phyloP scores from a whole-genome alignment of 176 grass and related monocot genomes.

The Lolium perenne region DNA sequence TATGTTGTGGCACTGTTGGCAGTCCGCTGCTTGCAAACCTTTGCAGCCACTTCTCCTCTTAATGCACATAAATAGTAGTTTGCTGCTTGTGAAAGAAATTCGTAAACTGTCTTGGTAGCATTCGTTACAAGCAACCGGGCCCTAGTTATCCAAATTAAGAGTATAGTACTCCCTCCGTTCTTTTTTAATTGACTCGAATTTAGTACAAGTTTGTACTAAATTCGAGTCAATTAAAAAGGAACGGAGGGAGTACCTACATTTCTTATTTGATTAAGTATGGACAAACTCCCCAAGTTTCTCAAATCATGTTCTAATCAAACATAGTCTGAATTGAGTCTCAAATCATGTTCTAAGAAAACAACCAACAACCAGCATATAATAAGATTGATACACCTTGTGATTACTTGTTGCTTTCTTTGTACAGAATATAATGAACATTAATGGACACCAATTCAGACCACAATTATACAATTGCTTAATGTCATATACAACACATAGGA shows the following conservation, averaged over 20 bases:
- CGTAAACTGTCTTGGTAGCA: background rate
- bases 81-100: slow-evolving; percentile 13
- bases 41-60: background rate
- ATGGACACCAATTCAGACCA: no score
- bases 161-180: slow-evolving; percentile 30
- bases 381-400: no score
- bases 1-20: background rate
- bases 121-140: background rate
- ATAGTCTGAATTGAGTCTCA: background rate
- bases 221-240: no score
- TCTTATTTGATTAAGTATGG: background rate
- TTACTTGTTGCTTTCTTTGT: no score
- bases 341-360: no score
- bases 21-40: background rate
- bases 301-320: background rate
- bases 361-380: no score
- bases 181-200: no score
- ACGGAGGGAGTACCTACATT: background rate
- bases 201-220: background rate
- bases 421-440: no score
- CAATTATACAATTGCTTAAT: no score
- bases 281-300: background rate
- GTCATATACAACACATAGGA: no score
- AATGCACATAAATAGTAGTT: background rate
- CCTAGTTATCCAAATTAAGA: background rate